A percentile compares a stretch with the other conserved stretches of the same genome.
phyloP scores from a whole-genome alignment of 2,329 filamentous ascomycete genomes.

The Pseudogymnoascus sp. region DNA sequence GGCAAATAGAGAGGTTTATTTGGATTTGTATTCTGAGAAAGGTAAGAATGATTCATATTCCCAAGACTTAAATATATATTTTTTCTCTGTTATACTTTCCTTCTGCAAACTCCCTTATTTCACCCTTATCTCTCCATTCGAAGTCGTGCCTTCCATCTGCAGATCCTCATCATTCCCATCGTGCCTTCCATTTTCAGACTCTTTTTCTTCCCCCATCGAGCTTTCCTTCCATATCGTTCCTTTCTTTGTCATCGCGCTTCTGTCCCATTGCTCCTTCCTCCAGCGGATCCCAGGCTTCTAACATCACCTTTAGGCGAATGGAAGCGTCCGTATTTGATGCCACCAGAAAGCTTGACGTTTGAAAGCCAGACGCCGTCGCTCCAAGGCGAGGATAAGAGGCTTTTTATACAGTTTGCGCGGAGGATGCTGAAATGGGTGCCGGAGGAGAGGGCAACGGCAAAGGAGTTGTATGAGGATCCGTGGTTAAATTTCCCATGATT shows the following conservation, averaged over 20 bases:
- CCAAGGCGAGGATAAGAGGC: slow-evolving; percentile 25
- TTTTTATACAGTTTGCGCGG: slow-evolving; percentile 27
- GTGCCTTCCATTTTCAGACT: background rate
- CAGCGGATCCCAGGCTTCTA: background rate
- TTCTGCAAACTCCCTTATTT: background rate
- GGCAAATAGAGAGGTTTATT: slow-evolving; percentile 9
- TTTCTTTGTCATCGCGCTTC: background rate
- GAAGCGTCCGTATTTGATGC: background rate
- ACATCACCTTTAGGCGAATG: background rate
- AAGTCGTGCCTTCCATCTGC: background rate
- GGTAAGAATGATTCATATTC: background rate
- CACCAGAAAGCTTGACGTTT: background rate
- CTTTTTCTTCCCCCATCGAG: background rate
- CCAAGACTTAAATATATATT: background rate
- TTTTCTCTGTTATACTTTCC: background rate
- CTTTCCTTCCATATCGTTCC: background rate
- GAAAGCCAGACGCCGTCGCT: slow-evolving; percentile 23
- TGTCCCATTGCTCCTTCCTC: background rate
- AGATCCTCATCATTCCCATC: background rate
- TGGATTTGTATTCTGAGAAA: background rate
- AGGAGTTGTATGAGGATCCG: slow-evolving; percentile 27
- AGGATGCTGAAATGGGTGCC: slow-evolving; percentile 30
- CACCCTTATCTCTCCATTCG: no score
- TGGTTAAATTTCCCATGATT: slow-evolving; percentile 17
- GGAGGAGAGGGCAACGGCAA: slow-evolving; percentile 28